Percentiles rank a stretch among this genome's conserved stretches.
phyloP scores from a whole-genome alignment of 2,329 filamentous ascomycete species.

The Colletotrichum viniferum region DNA sequence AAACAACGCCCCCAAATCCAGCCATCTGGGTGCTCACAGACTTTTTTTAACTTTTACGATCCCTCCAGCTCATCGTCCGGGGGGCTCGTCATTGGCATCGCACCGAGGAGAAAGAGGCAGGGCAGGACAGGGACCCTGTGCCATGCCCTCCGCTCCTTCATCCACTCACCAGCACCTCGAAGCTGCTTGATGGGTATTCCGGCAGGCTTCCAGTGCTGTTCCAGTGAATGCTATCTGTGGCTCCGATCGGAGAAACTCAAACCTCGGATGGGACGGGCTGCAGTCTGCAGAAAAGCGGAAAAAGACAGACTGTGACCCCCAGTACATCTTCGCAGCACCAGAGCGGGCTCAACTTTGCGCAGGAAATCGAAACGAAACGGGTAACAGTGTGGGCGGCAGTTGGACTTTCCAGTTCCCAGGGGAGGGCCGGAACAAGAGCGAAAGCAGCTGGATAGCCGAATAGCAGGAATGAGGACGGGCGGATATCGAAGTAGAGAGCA shows the following conservation, averaged over 20 bases:
- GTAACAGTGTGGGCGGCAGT: slow-evolving; percentile 15
- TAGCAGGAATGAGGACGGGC: not conserved
- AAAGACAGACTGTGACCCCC: not conserved
- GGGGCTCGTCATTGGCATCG: slow-evolving; percentile 12
- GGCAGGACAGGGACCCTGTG: not conserved
- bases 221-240: not conserved
- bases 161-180: not conserved
- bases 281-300: not conserved
- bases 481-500: not conserved
- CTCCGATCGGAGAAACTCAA: slow-evolving; percentile 15
- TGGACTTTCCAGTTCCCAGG: not conserved
- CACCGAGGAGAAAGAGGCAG: not conserved
- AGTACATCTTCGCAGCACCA: not conserved
- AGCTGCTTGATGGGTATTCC: not conserved
- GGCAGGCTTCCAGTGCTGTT: not conserved
- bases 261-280: not conserved
- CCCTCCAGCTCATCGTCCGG: slow-evolving; percentile 21
- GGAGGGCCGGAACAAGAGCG: not conserved
- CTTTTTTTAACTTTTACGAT: slow-evolving; percentile 21
- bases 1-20: slow-evolving; percentile 22
- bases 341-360: not conserved
- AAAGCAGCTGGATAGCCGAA: not conserved
- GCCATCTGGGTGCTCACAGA: slow-evolving; percentile 21
- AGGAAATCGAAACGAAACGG: slow-evolving; percentile 12
- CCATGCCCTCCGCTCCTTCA: not conserved